Conservation (phyloP, 148 eudicot species). For the Dysphania ambrosioides region DNA sequence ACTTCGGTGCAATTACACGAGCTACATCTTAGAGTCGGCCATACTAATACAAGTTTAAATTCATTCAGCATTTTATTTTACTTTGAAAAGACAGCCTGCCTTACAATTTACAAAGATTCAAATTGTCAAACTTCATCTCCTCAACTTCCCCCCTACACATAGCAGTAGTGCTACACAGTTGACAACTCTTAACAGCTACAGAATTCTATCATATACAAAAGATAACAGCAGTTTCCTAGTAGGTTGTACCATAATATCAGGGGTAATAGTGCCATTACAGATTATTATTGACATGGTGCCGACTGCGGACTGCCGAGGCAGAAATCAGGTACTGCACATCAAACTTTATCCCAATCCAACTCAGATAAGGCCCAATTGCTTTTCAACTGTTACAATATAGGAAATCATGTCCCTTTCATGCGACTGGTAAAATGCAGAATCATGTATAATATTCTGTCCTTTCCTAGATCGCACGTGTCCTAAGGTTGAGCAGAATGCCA, state of each 20-base stretch:
- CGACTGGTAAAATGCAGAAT: background rate
- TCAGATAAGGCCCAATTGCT: background rate
- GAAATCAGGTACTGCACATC: background rate
- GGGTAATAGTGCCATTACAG: background rate
- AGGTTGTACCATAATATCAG: too few species aligned
- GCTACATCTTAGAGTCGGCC: too few species aligned
- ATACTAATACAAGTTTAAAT: background rate
- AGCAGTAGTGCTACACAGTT: background rate
- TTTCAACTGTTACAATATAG: background rate
- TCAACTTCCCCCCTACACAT: background rate
- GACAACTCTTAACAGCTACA: too few species aligned
- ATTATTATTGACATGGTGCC: background rate
- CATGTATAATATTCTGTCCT: background rate
- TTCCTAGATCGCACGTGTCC: background rate
- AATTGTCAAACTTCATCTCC: background rate
- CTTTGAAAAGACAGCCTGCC: background rate
- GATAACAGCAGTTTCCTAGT: background rate
- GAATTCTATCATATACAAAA: constrained; percentile 5
- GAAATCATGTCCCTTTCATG: background rate
- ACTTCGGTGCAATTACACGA: too few species aligned
- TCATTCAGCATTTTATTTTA: background rate
- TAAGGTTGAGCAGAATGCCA: background rate
- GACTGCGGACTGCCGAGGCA: too few species aligned
- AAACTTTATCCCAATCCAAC: background rate
- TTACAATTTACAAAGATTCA: background rate